Conservation (phyloP, 192 early-diverging fungal species). For the Rhizoclosmatium globosum region DNA sequence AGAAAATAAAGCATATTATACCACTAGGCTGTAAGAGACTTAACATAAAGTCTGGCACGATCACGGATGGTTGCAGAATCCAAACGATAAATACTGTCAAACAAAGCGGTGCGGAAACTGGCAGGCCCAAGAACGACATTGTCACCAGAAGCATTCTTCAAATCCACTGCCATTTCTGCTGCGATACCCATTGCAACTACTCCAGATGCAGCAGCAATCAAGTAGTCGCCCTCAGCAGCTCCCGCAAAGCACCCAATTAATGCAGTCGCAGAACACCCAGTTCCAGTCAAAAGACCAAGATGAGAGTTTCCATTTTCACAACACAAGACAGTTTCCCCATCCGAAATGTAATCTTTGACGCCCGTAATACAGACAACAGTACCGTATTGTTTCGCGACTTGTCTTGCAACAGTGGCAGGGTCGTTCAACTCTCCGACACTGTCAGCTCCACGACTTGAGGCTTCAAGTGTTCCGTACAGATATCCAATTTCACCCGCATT, state of each 20-base stretch:
- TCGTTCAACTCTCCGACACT: constrained; percentile 65
- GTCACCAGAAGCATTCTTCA: constrained; percentile 40
- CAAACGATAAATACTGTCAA: constrained; percentile 69
- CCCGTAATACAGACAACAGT: constrained; percentile 83
- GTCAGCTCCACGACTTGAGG: constrained; percentile 78
- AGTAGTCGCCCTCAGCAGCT: constrained; percentile 37
- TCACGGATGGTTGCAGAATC: neutral
- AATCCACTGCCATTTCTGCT: constrained; percentile 69
- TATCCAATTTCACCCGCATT: constrained; percentile 84
- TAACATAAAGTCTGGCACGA: no score
- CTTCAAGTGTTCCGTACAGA: constrained; percentile 61
- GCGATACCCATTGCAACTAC: constrained; percentile 76
- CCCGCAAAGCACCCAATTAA: constrained; percentile 79
- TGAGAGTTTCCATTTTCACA: constrained; percentile 65
- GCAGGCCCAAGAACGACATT: constrained; percentile 73
- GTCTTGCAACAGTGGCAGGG: constrained; percentile 60
- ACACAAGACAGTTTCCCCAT: constrained; percentile 64
- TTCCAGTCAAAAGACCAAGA: constrained; percentile 80
- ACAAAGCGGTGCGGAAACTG: constrained; percentile 78
- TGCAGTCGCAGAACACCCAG: constrained; percentile 78
- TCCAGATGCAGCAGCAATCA: constrained; percentile 59
- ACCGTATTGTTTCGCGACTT: constrained; percentile 54
- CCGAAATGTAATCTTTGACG: constrained; percentile 76
- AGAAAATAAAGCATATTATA: no score
- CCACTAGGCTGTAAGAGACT: no score